Evolutionary conservation across 495 filamentous ascomycete genomes (phyloP), one percentile per base, ranked within the genome.

Genomic region (Halenospora varia): DNA sequence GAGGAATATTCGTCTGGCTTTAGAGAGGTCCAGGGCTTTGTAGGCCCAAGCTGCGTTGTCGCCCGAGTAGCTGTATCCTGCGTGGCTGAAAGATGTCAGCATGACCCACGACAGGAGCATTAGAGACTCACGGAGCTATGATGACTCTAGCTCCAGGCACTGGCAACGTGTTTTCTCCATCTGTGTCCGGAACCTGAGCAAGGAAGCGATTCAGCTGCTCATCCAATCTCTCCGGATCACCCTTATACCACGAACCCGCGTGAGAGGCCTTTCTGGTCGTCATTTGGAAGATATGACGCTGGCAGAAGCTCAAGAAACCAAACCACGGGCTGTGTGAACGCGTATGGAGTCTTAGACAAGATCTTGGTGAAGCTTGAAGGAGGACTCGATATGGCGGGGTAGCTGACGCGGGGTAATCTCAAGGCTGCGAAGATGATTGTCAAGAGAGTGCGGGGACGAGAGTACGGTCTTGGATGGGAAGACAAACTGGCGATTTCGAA

Each of bases 31-130:
- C 53, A 95, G 84, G 2, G 84, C 80, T 69, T 89, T 93, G 75
- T 99, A 99, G 45, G 94, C 94, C 82, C 90, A 96, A 48, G 92
- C 94, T 50, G 95, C 93, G 61, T 90, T 90, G 24, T 91, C 84
- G 25, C 94, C 94, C 15, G 93, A 97, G 74, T 97, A 99, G 2
- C 88, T 80, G 77, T 96, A 99, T 25, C 94, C 95, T 53, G 95
- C 94, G 70, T 99, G 94, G 58, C 94, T 97, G 59, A 20, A 45
- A 26, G 11, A 0, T 10, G n/a, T 62, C 13, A 67, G 55, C 53
- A 46, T 52, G 6, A 35, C 13, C 6, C 29, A 35, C 6, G 6
- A 35, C 6, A 35, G 13, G 13, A 52, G 42, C 23, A 8, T 4
- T 9, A 41, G 54, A 57, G 46, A 26, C 92, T 76, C 85, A 97